A percentile compares a stretch with the other conserved stretches of the same genome.
Conservation (phyloP, 176 grass and related monocot species). For the Oryza rufipogon region DNA sequence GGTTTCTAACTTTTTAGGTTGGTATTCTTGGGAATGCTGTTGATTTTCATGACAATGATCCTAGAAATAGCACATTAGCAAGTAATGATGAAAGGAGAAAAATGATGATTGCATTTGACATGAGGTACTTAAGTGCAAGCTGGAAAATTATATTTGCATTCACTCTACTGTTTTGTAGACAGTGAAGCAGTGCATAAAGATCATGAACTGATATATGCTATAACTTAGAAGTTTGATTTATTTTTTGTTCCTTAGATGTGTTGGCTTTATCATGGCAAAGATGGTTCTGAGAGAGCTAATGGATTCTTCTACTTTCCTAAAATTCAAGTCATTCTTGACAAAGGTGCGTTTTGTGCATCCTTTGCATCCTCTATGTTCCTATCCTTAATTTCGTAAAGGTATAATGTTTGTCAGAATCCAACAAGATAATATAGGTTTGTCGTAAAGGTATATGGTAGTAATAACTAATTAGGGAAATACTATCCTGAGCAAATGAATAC, state of each 20-base stretch:
- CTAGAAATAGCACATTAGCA: conserved; percentile 47
- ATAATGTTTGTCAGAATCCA: conserved; percentile 7
- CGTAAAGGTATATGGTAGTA: background rate
- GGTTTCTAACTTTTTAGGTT: conserved; percentile 61
- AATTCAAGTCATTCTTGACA: conserved; percentile 90
- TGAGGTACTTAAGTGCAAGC: conserved; percentile 61
- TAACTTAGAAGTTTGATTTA: conserved; percentile 19
- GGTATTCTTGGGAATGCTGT: conserved; percentile 93
- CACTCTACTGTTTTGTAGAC: background rate
- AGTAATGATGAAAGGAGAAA: conserved; percentile 68
- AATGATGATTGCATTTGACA: conserved; percentile 98
- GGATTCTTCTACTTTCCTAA: conserved; percentile 78
- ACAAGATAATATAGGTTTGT: background rate
- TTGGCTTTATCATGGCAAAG: conserved; percentile 96
- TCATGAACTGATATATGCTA: conserved; percentile 8
- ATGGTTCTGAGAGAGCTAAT: conserved; percentile 87
- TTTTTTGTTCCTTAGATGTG: conserved; percentile 61
- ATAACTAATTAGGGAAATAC: conserved; percentile 14
- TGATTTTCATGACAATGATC: conserved; percentile 71
- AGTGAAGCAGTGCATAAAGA: conserved; percentile 1
- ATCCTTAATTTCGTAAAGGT: background rate
- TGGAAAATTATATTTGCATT: background rate
- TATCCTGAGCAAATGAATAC: conserved; percentile 20
- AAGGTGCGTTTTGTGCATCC: conserved; percentile 64
- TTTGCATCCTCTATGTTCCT: background rate